Evolutionary conservation across 2,329 filamentous ascomycete genomes (phyloP).

Genomic region (Xylaria sp.): DNA sequence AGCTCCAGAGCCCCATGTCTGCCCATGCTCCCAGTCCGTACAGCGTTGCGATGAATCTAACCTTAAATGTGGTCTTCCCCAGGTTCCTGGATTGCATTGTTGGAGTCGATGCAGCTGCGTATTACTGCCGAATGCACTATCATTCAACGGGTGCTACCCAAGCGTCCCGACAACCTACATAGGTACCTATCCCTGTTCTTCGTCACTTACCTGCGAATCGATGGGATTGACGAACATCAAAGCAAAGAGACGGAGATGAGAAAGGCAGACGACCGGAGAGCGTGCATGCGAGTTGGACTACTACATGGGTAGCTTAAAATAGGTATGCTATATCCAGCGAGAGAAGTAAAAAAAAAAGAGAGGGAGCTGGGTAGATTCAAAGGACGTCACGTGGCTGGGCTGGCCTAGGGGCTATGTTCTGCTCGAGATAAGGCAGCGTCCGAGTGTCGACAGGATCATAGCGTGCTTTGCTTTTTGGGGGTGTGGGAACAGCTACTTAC

Average conservation of each 20-base stretch:
- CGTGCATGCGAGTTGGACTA: neutral
- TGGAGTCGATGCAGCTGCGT: constrained; percentile 26
- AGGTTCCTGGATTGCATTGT: constrained; percentile 33
- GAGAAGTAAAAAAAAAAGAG: neutral
- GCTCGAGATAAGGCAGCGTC: constrained; percentile 24
- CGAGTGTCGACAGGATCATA: constrained; percentile 23
- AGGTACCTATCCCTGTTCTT: neutral
- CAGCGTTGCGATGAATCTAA: constrained; percentile 31
- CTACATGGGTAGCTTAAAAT: neutral
- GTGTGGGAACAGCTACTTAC: constrained; percentile 25
- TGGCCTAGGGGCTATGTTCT: constrained; percentile 29
- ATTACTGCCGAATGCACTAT: constrained; percentile 17
- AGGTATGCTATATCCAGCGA: too few relatives aligned
- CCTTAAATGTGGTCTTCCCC: constrained; percentile 36
- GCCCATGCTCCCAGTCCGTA: constrained; percentile 13
- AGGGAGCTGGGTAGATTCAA: constrained; percentile 3
- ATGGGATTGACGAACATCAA: constrained; percentile 8
- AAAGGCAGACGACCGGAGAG: constrained; percentile 10
- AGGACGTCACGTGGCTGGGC: constrained; percentile 28
- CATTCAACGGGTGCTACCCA: constrained; percentile 4
- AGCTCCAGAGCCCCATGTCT: constrained; percentile 1
- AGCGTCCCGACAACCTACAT: neutral
- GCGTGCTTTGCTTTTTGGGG: constrained; percentile 19
- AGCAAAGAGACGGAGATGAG: constrained; percentile 11
- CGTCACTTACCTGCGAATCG: constrained; percentile 7